Percentiles rank a stretch among this genome's conserved stretches.
phyloP scores from a whole-genome alignment of 768 basidiomycete species.

The Amanita molliuscula region DNA sequence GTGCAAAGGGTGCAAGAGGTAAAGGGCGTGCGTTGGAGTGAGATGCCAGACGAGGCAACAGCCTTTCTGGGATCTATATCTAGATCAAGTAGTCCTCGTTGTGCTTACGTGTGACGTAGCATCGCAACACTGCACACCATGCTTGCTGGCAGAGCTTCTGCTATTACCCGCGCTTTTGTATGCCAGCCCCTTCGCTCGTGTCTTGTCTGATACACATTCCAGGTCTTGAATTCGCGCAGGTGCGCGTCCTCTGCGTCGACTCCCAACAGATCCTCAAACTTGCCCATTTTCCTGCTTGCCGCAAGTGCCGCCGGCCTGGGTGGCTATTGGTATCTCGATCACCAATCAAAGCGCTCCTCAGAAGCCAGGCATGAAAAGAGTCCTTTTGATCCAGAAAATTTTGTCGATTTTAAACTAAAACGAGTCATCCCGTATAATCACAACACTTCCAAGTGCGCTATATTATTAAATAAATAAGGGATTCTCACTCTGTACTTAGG shows the following conservation, averaged over 20 bases:
- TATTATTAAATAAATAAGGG: not conserved
- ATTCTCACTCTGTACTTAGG: conserved; percentile 23
- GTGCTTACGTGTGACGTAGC: conserved; percentile 1
- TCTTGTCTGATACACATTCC: not conserved
- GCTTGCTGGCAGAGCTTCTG: conserved; percentile 31
- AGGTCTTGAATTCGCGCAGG: not conserved
- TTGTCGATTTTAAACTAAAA: conserved; percentile 74
- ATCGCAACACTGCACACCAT: conserved; percentile 18
- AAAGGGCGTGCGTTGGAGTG: no score
- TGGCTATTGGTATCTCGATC: conserved; percentile 42
- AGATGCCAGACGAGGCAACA: not conserved
- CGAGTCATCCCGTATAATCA: conserved; percentile 84
- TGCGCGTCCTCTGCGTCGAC: conserved; percentile 31
- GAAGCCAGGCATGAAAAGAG: conserved; percentile 44
- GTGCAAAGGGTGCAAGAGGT: not conserved
- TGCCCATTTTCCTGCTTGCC: conserved; percentile 37
- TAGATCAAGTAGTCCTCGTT: not conserved
- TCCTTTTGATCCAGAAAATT: conserved; percentile 66
- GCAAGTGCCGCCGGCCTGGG: conserved; percentile 34
- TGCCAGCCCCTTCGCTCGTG: conserved; percentile 7
- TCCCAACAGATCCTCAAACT: conserved; percentile 36
- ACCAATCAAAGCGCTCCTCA: conserved; percentile 10
- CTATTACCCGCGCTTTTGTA: conserved; percentile 33
- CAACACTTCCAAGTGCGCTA: conserved; percentile 69
- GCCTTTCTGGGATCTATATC: not conserved